Evolutionary conservation across 192 early-diverging fungal species (phyloP), one percentile per base, ranked within the genome.

Genomic region (Umbelopsis sp.): DNA sequence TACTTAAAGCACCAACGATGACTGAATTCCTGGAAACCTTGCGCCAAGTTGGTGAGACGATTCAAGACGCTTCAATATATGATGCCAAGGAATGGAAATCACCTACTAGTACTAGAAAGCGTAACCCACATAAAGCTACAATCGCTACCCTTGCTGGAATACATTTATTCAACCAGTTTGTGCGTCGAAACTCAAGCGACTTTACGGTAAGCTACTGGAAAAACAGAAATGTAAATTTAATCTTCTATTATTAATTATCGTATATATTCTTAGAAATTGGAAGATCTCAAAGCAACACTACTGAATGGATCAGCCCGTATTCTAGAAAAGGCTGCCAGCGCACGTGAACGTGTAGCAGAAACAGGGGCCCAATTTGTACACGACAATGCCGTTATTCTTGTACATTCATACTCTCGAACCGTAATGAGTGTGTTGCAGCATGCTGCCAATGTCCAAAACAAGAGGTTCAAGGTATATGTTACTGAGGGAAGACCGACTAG

Each of bases 371-470:
- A 88, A 71, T 94, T 96, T 75, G 90, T 96, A 56, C 89, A 90
- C 66, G 93, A 96, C 70, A 90, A 90, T 78, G 84, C 76, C 12
- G 77, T 89, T 1, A 92, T 99, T 71, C 82, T 99, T 29, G 85
- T 99, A 21, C 98, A 99, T 76, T 95, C 95, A 26, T 97, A 96
- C 76, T 99, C 98, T 24, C 90, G 97, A 6, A 94, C 96, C 1
- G 93, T 98, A 14, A 95, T 97, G 91, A 71, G 87, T 22, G 75
- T 99, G 8, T 77, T 99, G 66, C 86, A 87, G 44, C 81, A 86
- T 51, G 96, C 93, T 6, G 88, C 91, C 6, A 87, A 86, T 32
- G 84, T 81, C 43, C 78, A 81, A 44, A 92, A 95, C 72, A 94
- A 91, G 79, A 81, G 95, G 38, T 97, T 97, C 81, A 94, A 91